phyloP scores from a whole-genome alignment of 768 basidiomycete genomes.

The Mrakia hoshinonis region DNA sequence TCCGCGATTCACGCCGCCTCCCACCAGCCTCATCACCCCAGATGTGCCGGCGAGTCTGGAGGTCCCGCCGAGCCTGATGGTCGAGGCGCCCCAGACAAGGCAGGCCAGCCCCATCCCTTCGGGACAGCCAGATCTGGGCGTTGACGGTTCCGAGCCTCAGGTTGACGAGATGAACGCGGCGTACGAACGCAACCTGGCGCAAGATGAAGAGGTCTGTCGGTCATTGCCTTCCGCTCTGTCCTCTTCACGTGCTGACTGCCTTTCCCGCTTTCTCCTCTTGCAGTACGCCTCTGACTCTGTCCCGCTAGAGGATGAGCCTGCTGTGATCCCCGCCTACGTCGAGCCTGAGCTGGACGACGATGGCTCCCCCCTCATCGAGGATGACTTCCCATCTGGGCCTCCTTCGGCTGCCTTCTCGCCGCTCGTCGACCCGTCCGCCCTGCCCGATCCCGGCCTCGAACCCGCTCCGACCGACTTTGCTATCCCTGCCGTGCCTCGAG shows the following conservation, averaged over 20 bases:
- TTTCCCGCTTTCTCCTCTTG: not conserved
- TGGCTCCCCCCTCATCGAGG: no score
- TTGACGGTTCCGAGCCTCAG: not conserved
- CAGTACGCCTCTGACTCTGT: not conserved
- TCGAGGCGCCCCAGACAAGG: not conserved
- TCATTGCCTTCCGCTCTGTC: no score
- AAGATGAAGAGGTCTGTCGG: not conserved
- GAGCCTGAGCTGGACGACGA: not conserved
- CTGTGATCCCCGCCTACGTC: not conserved
- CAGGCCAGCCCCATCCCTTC: not conserved
- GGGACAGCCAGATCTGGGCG: not conserved
- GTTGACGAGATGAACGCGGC: not conserved
- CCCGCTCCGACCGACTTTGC: slow-evolving; percentile 3
- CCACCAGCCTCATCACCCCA: not conserved
- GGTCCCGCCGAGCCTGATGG: not conserved
- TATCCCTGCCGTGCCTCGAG: not conserved
- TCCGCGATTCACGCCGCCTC: not conserved
- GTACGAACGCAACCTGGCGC: not conserved
- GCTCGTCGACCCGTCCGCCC: not conserved
- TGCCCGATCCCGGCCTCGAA: not conserved
- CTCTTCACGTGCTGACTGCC: not conserved
- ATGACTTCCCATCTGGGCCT: not conserved
- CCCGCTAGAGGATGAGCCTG: not conserved
- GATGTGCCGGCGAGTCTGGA: not conserved
- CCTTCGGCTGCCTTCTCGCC: not conserved